These are phyloP conservation scores for Babesia bigemina DNA, from an alignment of 169 alveolate genomes.

Conservation along the genomic window DNA sequence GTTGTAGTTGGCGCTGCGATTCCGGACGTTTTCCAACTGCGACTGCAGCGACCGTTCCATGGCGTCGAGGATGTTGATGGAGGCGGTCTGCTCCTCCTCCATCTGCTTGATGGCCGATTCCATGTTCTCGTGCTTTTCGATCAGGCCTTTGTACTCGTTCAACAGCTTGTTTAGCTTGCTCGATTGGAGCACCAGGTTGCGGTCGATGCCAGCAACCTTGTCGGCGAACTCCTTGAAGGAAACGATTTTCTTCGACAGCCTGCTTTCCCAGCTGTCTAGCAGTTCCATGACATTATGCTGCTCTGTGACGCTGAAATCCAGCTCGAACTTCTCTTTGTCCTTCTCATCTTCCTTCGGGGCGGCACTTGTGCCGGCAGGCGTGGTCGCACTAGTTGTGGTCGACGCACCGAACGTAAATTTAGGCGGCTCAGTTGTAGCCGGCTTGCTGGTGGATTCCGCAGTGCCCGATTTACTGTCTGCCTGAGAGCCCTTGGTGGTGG, in stretches of 20 bases:
- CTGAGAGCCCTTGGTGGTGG: constrained; percentile 8
- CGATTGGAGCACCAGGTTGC: constrained; percentile 48
- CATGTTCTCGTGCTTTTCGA: constrained; percentile 64
- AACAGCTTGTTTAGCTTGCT: constrained; percentile 47
- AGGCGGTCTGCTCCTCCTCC: constrained; percentile 66
- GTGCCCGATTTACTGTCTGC: neutral
- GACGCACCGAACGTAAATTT: neutral
- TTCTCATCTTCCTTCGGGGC: constrained; percentile 14
- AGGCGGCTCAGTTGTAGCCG: neutral
- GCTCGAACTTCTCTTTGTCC: constrained; percentile 18
- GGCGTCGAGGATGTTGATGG: constrained; percentile 38
- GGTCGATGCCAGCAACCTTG: constrained; percentile 55
- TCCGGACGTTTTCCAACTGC: constrained; percentile 27
- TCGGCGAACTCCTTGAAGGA: constrained; percentile 60
- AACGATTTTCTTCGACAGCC: constrained; percentile 49
- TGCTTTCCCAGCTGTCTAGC: constrained; percentile 60
- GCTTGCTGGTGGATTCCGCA: neutral
- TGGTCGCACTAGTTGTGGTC: neutral
- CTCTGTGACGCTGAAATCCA: constrained; percentile 57
- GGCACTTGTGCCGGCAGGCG: neutral
- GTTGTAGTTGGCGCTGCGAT: constrained; percentile 42
- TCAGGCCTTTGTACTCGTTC: constrained; percentile 34
- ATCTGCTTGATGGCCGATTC: constrained; percentile 48
- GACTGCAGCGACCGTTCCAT: constrained; percentile 57
- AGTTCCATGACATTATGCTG: constrained; percentile 52